Evolutionary conservation across 495 filamentous ascomycete species (phyloP), one percentile per base, ranked within the genome.

Genomic region (Aspergillus indologenus): DNA sequence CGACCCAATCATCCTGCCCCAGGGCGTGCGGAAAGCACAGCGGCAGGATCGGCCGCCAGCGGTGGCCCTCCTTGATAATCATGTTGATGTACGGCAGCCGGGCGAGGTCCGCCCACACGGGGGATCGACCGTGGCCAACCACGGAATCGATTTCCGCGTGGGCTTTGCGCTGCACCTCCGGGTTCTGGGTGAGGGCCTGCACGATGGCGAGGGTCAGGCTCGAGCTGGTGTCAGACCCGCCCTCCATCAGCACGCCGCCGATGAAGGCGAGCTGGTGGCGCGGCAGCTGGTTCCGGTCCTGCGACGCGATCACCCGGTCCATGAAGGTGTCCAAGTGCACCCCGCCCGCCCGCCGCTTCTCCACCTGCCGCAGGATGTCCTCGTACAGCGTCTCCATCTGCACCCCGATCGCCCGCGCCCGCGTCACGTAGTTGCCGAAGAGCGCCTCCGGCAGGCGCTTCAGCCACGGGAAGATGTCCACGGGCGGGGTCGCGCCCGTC

Each of bases 381-480:
- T 14, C 22, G 49, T 80, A 79, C 15, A 79, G 64, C 0, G 22
- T 46, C 17, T 71, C 63, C 73, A 81, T 79, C 29, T 65, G 56
- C 1, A 73, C 53, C 40, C 70, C 61, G 9, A 80, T 72, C 24
- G 67, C 45, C 31, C 46, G 54, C 2, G 77, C 66, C 6, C 75
- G 65, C 20, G 59, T 60, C 12, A 50, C 58, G 76, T 77, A 82
- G 18, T 67, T 76, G 5, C 70, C 70, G 1, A 79, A 65, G 0
- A 78, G 54, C 3, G 22, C 20, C 61, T 81, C 60, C 1, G 79
- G 77, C 12, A 80, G 44, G 20, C 54, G 67, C 23, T 75, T 68
- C 44, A 81, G 63, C 11, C 75, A 60, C 6, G 78, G 72, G 56
- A 73, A 76, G n/a, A 74, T 64, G 54, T 82, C 78, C 0, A 81